phyloP scores from a whole-genome alignment of 1,284 basidiomycete species.

The Malassezia nana region DNA sequence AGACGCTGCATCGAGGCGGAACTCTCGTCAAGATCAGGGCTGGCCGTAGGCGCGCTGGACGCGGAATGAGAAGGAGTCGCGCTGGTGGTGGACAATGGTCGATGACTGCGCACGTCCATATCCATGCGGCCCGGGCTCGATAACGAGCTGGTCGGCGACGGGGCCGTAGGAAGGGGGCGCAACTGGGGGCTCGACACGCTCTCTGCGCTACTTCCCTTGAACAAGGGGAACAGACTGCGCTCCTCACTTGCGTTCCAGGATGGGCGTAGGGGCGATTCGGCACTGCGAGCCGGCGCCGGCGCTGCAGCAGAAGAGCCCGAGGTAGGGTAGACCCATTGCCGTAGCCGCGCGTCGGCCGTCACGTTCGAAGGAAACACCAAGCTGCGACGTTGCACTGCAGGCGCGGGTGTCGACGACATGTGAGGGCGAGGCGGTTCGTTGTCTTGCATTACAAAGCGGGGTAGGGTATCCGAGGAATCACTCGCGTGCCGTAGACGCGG shows the following conservation, averaged over 20 bases:
- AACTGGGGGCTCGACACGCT: not conserved
- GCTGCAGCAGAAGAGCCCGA: not conserved
- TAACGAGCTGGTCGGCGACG: conserved; percentile 2
- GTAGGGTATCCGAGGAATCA: not conserved
- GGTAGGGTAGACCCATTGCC: not conserved
- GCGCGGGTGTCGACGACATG: not conserved
- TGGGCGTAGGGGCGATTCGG: not conserved
- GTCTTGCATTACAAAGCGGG: not conserved
- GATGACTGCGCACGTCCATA: too few species aligned
- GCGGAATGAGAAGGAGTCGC: not conserved
- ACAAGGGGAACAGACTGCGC: conserved; percentile 9
- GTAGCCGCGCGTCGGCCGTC: not conserved
- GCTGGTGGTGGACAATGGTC: too few species aligned
- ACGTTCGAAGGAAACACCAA: not conserved
- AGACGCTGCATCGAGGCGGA: conserved; percentile 8
- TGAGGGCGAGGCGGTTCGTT: not conserved
- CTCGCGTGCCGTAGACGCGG: not conserved
- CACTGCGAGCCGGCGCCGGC: not conserved
- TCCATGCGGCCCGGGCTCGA: not conserved
- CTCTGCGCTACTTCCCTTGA: conserved; percentile 1
- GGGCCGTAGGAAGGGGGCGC: not conserved
- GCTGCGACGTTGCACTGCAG: not conserved
- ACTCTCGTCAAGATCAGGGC: not conserved
- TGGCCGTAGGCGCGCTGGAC: not conserved
- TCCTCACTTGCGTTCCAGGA: not conserved